These are phyloP conservation scores for Cenococcum geophilum DNA, from an alignment of 495 filamentous ascomycete species.

Conservation along the genomic window DNA sequence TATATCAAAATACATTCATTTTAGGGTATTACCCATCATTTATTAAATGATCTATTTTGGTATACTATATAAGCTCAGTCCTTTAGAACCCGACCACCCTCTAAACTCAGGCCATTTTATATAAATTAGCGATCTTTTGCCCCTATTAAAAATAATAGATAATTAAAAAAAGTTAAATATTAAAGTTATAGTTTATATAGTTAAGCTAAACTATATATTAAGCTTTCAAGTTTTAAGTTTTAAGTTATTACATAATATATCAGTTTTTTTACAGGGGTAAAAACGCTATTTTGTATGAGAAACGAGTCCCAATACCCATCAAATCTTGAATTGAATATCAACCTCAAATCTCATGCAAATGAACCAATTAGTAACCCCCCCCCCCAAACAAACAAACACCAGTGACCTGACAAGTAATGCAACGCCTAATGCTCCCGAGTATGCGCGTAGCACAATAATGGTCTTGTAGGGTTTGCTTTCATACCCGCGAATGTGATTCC, in stretches of 20 bases:
- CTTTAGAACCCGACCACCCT: not conserved
- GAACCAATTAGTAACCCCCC: not conserved
- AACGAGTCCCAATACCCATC: not conserved
- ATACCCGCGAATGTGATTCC: not conserved
- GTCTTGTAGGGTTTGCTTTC: not conserved
- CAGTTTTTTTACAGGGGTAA: too few relatives aligned
- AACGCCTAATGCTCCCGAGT: slow-evolving; percentile 5
- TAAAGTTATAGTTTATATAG: too few relatives aligned
- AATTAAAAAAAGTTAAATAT: too few relatives aligned
- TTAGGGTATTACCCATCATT: not conserved
- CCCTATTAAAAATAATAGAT: too few relatives aligned
- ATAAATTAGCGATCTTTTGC: too few relatives aligned
- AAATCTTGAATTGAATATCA: not conserved
- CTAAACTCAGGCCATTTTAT: too few relatives aligned
- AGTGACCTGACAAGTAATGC: not conserved
- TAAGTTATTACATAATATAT: too few relatives aligned
- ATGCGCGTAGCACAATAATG: too few relatives aligned
- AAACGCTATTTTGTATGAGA: too few relatives aligned
- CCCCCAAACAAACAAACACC: too few relatives aligned
- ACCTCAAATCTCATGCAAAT: slow-evolving; percentile 3
- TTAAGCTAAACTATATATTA: too few relatives aligned
- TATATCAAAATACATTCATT: not conserved
- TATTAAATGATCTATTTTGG: not conserved
- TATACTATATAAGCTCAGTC: not conserved
- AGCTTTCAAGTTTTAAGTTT: too few relatives aligned